These are phyloP conservation scores for Aspergillus ustus DNA, from an alignment of 2,329 filamentous ascomycete genomes.

Conservation along the genomic window DNA sequence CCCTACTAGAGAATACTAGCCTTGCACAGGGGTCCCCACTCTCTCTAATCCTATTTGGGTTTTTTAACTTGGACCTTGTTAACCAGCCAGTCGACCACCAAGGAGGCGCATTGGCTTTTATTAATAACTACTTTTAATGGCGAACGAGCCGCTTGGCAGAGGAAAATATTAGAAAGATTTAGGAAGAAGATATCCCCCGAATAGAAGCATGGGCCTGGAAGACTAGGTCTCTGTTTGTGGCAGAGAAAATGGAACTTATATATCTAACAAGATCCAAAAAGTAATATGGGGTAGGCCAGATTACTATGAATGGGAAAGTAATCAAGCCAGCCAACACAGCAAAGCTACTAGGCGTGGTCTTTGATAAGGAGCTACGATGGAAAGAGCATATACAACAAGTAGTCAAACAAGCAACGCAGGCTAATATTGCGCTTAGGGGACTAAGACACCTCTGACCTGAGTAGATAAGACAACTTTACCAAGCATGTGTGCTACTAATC, in stretches of 20 bases:
- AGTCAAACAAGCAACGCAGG: conserved; percentile 25
- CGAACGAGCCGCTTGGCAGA: conserved; percentile 24
- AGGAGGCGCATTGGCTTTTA: conserved; percentile 37
- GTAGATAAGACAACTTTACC: conserved; percentile 31
- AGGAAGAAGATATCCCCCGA: conserved; percentile 29
- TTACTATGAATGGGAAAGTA: conserved; percentile 22
- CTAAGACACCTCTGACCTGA: conserved; percentile 26
- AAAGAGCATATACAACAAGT: conserved; percentile 30
- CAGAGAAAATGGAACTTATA: conserved; percentile 37
- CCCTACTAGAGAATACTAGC: conserved; percentile 16
- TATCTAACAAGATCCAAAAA: conserved; percentile 31
- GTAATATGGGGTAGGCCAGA: conserved; percentile 15
- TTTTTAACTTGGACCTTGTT: conserved; percentile 45
- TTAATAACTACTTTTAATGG: conserved; percentile 34
- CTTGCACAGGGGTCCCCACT: conserved; percentile 35
- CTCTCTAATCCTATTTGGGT: conserved; percentile 41
- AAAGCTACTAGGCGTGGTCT: conserved; percentile 33
- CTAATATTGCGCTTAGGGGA: conserved; percentile 22
- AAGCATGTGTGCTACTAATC: conserved; percentile 27
- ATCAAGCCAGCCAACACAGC: conserved; percentile 23
- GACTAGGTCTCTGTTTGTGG: conserved; percentile 33
- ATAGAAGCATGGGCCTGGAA: conserved; percentile 31
- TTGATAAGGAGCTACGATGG: conserved; percentile 29
- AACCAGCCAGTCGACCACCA: conserved; percentile 26
- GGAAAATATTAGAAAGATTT: conserved; percentile 25